These are phyloP conservation scores for Thymus quinquecostatus DNA, from an alignment of 257 asterid species.

Conservation along the genomic window DNA sequence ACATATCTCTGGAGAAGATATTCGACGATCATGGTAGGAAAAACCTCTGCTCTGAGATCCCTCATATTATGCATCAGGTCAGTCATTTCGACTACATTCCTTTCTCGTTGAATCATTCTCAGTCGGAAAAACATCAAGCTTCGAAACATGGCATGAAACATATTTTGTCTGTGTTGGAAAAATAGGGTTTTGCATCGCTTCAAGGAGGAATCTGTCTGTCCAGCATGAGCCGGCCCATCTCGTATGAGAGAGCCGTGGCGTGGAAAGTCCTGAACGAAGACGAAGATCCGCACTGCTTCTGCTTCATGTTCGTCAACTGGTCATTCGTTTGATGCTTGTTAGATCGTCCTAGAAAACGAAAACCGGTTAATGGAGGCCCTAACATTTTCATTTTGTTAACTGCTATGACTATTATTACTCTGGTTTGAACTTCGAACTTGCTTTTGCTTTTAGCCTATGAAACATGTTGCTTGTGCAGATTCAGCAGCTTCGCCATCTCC, in stretches of 20 bases:
- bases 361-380: conserved; percentile 2
- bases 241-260: conserved; percentile 89
- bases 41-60: conserved; percentile 76
- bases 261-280: conserved; percentile 96
- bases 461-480: not conserved
- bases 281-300: conserved; percentile 73
- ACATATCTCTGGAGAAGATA: conserved; percentile 82
- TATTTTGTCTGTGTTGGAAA: not conserved
- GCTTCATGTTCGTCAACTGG: conserved; percentile 90
- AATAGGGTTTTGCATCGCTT: conserved; percentile 84
- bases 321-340: conserved; percentile 60
- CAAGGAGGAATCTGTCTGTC: conserved; percentile 93
- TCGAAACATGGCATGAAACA: too few relatives aligned
- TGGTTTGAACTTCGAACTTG: conserved; percentile 13
- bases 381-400: conserved; percentile 1
- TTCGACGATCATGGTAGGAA: conserved; percentile 91
- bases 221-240: conserved; percentile 92
- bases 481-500: too few relatives aligned
- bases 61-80: conserved; percentile 94
- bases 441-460: conserved; percentile 29
- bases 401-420: not conserved
- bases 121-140: too few relatives aligned
- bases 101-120: not conserved
- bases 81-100: not conserved
- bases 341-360: conserved; percentile 7